Evolutionary conservation across 768 basidiomycete genomes (phyloP), one percentile per base, ranked within the genome.

Genomic region (Asterophora parasitica): DNA sequence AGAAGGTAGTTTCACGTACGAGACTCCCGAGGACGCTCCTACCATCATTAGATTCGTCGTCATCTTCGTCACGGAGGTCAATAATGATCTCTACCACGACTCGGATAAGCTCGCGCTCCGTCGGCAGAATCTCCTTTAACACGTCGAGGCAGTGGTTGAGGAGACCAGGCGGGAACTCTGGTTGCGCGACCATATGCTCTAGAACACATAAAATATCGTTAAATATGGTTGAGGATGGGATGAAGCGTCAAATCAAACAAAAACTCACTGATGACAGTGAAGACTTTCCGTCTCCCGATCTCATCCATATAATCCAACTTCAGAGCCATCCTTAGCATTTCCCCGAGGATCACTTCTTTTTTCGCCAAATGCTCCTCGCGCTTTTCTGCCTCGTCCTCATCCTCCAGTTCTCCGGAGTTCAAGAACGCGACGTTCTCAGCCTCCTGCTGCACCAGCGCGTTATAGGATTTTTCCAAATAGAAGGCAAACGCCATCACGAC

Each of bases 401-500:
- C 68, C 15, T 61, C 61, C n/a, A 65, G 64, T 9, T 63, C 62
- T 1, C 65, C 66, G 8, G 57, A 59, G 10, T 60, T 59, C 2
- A 71, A 54, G 19, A 69, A 51, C 28, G 62, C 64, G 7, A 63
- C 64, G 4, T 64, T 65, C 36, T 74, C 75, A 7, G 61, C 63
- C 16, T 73, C 72, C 43, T 76, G 68, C 32, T 78, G 52, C 1
- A 78, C 61, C 8, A 79, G 57, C 3, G 69, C 65, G 58, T 94
- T 94, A 66, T 91, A 96, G 0, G 81, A 75, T 35, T 80, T 73
- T 61, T 95, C 88, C 28, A 95, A 81, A 44, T 77, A 72, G 69
- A 87, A 94, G 0, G 94, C 94, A 52, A 96, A 83, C 0, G 85
- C 81, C 0, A 92, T 95, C n/a, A 96, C 88, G 32, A 94, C 90